Base-by-base conservation (phyloP, 768 basidiomycete genomes). In the Lactarius evosmus region DNA sequence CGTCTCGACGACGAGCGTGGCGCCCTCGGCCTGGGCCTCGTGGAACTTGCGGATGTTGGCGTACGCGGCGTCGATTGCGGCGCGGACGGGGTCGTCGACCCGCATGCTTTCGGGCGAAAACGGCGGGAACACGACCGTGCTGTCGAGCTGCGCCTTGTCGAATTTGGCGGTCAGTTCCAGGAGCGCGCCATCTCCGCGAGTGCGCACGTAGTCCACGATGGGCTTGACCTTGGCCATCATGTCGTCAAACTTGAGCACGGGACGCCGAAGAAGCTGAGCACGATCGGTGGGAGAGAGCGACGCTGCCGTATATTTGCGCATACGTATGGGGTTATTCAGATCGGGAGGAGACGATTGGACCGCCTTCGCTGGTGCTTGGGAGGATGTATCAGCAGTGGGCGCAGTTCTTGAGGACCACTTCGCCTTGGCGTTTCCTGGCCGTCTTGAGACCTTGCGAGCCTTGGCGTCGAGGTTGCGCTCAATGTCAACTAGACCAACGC, bases 191-290 rank as follows among this genome's bases (percentile, higher is more conserved):
- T 99, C 97, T 49, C 97, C 96, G 27, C 87, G 83, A 34, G 74
- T 74, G 66, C 95, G 87, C 58, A 99, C 93, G 53, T 88, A 81
- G 63, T 92, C 85, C 62, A 98, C 92, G 71, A 99, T 98, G 36
- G 97, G 97, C 72, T 87, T 87, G 69, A 98, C 97, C 74, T 92
- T 93, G 58, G 81, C 79, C 62, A 98, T 93, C 92, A 97, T 95
- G 70, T 92, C 89, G 69, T 85, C 83, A 16, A 85, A 88, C 73
- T 85, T 91, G 70, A 95, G 84, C 46, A 98, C 93, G 19, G 97
- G 97, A 3, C 97, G 88, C 58, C 86, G 86, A 62, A 97, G 85
- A 33, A 98, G 80, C 49, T 80, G 79, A 14, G 80, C 76, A n/a
- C 87, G 86, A 68, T 89, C 84, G 16, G 79, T 75, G 2, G 78